Percentiles rank a stretch among this genome's conserved stretches.
phyloP scores from a whole-genome alignment of 1,284 basidiomycete species.

The Fomitiporia mediterranea region DNA sequence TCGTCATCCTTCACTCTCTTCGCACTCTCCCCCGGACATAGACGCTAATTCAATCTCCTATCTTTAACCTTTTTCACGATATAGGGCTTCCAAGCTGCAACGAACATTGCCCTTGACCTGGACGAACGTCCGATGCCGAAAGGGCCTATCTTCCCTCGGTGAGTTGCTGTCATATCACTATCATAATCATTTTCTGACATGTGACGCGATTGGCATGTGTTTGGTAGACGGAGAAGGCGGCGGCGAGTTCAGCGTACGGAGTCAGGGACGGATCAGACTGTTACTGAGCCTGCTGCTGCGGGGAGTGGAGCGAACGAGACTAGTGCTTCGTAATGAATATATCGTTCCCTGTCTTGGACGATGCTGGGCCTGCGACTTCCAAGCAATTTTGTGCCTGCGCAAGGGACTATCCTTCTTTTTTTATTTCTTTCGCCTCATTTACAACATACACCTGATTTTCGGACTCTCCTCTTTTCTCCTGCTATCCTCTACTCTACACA shows the following conservation, averaged over 20 bases:
- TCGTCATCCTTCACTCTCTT: slow-evolving; percentile 19
- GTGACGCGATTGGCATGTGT: neutral
- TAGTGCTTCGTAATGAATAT: neutral
- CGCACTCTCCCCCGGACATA: slow-evolving; percentile 11
- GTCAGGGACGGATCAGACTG: neutral
- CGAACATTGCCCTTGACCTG: slow-evolving; percentile 90
- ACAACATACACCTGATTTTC: too few relatives aligned
- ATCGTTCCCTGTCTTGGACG: too few relatives aligned
- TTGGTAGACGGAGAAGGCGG: slow-evolving; percentile 2
- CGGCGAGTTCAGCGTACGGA: slow-evolving; percentile 4
- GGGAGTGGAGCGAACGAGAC: neutral
- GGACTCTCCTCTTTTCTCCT: too few relatives aligned
- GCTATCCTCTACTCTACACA: too few relatives aligned
- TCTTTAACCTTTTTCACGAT: too few relatives aligned
- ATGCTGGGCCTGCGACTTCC: too few relatives aligned
- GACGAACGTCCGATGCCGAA: slow-evolving; percentile 89
- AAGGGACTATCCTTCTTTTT: too few relatives aligned
- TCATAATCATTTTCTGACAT: neutral
- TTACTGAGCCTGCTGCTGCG: neutral
- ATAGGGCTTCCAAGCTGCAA: slow-evolving; percentile 82
- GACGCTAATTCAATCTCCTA: neutral
- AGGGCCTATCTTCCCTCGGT: slow-evolving; percentile 65
- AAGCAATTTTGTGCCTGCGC: too few relatives aligned
- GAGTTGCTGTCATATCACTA: neutral
- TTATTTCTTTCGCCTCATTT: too few relatives aligned